Conservation (phyloP, 2,329 filamentous ascomycete genomes). For the Teratosphaeriaceae sp. region DNA sequence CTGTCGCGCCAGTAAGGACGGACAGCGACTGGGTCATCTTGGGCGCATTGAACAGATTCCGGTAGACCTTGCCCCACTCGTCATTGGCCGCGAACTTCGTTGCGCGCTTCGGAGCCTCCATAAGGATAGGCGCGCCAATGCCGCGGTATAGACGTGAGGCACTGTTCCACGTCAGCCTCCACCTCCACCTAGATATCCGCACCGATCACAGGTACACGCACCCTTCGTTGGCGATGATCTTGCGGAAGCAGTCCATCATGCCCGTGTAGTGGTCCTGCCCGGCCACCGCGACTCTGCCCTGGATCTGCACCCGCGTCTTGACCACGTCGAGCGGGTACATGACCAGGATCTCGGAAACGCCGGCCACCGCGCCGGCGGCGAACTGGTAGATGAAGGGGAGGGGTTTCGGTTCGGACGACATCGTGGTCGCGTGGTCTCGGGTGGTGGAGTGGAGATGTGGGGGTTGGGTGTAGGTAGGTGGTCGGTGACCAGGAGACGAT, state of each 20-base stretch:
- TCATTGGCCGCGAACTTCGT: conserved; percentile 99
- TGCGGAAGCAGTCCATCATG: conserved; percentile 97
- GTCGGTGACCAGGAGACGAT: too few relatives aligned
- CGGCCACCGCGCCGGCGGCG: conserved; percentile 91
- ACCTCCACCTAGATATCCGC: not conserved
- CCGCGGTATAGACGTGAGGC: conserved; percentile 84
- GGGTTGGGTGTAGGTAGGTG: not conserved
- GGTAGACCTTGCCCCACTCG: conserved; percentile 94
- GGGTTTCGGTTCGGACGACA: conserved; percentile 56
- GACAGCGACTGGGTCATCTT: conserved; percentile 92
- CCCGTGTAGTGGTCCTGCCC: conserved; percentile 87
- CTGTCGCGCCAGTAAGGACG: conserved; percentile 86
- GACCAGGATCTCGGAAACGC: conserved; percentile 69
- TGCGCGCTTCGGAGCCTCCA: conserved; percentile 92
- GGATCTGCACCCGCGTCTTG: conserved; percentile 75
- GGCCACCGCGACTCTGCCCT: conserved; percentile 56
- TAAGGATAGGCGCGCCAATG: conserved; percentile 90
- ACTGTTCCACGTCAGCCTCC: conserved; percentile 36
- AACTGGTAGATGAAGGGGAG: conserved; percentile 94
- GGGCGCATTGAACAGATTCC: conserved; percentile 70
- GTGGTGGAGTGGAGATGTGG: not conserved
- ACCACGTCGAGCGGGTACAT: conserved; percentile 99
- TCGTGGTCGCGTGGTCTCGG: conserved; percentile 18
- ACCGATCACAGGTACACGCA: conserved; percentile 44
- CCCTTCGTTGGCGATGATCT: conserved; percentile 96